phyloP scores from a whole-genome alignment of 1,284 basidiomycete species.

The Papiliotrema laurentii region DNA sequence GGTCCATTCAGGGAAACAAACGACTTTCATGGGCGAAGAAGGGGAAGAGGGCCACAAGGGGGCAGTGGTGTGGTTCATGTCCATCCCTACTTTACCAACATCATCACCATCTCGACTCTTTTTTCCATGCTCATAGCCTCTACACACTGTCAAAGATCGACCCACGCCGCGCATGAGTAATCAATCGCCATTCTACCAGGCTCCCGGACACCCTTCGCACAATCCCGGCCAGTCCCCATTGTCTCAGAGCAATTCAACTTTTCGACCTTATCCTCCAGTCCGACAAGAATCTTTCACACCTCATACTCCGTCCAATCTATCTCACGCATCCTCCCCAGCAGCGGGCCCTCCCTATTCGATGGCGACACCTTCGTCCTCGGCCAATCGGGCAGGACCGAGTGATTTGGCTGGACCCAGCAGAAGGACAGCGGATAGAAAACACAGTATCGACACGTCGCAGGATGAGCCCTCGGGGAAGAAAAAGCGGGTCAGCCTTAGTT shows the following conservation, averaged over 20 bases:
- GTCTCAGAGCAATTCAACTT: too few relatives aligned
- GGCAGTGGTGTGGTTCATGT: too few relatives aligned
- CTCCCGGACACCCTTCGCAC: background rate
- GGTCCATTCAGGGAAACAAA: too few relatives aligned
- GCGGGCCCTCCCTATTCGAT: slow-evolving; percentile 2
- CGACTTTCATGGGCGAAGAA: too few relatives aligned
- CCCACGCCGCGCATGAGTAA: background rate
- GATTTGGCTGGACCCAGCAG: slow-evolving; percentile 4
- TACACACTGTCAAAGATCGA: too few relatives aligned
- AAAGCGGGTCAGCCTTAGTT: slow-evolving; percentile 47
- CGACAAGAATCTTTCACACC: slow-evolving; percentile 17
- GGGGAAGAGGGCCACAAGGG: too few relatives aligned
- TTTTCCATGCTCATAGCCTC: too few relatives aligned
- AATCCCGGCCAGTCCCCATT: too few relatives aligned
- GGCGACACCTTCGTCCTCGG: slow-evolving; percentile 2
- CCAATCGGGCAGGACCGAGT: background rate
- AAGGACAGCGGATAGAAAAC: slow-evolving; percentile 1
- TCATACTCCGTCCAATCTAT: slow-evolving; percentile 22
- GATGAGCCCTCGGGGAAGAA: slow-evolving; percentile 29
- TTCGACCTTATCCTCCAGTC: background rate
- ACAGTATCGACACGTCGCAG: background rate
- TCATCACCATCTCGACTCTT: too few relatives aligned
- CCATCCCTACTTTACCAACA: too few relatives aligned
- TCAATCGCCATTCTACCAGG: background rate
- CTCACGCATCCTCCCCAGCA: slow-evolving; percentile 22